Percentiles rank a stretch among this genome's conserved stretches.
These are phyloP conservation scores for Kazachstania sp. DNA, from an alignment of 1,139 yeast species.

Conservation along the genomic window DNA sequence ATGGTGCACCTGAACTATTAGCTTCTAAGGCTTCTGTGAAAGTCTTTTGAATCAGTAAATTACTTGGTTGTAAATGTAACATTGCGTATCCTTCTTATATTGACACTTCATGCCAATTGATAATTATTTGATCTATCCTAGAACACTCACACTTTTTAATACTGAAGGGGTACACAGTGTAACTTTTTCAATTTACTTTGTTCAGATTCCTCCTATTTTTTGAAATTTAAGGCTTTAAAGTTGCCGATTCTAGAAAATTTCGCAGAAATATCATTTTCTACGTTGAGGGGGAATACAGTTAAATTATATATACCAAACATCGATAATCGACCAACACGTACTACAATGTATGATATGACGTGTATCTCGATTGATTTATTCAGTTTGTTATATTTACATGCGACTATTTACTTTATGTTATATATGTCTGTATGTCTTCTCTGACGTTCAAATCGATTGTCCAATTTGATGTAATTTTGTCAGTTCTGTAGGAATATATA, in stretches of 20 bases:
- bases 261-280: neutral
- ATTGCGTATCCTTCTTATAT: slow-evolving; percentile 17
- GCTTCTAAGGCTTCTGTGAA: slow-evolving; percentile 35
- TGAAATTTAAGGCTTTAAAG: neutral
- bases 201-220: neutral
- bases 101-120: too few relatives aligned
- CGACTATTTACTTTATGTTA: neutral
- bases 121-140: too few relatives aligned
- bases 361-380: too few relatives aligned
- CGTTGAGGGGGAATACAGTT: neutral
- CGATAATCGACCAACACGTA: neutral
- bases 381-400: neutral
- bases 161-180: neutral
- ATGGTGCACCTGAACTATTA: slow-evolving; percentile 34
- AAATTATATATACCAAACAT: neutral
- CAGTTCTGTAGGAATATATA: too few relatives aligned
- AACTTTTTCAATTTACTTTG: neutral
- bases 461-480: too few relatives aligned
- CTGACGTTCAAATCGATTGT: too few relatives aligned
- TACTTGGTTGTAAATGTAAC: slow-evolving; percentile 42
- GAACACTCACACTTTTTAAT: neutral
- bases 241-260: neutral
- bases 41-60: slow-evolving; percentile 40
- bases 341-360: too few relatives aligned
- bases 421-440: neutral